These are phyloP conservation scores for Petunia hybrid DNA, from an alignment of 305 asterid species.

Conservation along the genomic window DNA sequence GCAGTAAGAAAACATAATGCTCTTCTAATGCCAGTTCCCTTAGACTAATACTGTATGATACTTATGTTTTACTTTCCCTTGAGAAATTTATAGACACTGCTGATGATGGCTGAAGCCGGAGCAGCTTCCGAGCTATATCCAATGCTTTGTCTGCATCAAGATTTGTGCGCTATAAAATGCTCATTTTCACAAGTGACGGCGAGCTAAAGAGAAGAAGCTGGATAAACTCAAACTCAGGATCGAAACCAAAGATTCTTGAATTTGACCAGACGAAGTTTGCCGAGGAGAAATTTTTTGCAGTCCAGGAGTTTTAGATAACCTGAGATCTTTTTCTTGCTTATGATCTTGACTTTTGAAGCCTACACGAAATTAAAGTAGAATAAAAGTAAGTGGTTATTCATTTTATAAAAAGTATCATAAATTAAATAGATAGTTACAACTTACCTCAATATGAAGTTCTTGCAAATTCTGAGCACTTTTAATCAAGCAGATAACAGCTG, in stretches of 20 bases:
- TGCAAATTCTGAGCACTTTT: slow-evolving; percentile 5
- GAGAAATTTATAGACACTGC: neutral
- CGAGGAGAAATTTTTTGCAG: neutral
- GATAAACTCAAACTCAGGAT: neutral
- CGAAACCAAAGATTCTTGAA: neutral
- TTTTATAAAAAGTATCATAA: neutral
- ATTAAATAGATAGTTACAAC: neutral
- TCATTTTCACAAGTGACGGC: neutral
- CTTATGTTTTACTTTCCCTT: neutral
- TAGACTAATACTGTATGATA: too few relatives aligned
- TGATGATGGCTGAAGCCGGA: neutral
- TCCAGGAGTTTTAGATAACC: neutral
- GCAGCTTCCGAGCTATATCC: neutral
- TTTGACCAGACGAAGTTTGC: neutral
- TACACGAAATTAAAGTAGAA: neutral
- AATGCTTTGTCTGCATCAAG: neutral
- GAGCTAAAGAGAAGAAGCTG: neutral
- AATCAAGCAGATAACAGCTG: slow-evolving; percentile 7
- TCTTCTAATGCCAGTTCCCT: neutral
- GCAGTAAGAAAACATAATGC: too few relatives aligned
- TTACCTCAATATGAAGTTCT: neutral
- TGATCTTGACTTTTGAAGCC: neutral
- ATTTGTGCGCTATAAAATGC: neutral
- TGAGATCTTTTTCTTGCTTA: neutral
- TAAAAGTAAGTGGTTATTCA: neutral